A percentile compares a stretch with the other conserved stretches of the same genome.
Evolutionary conservation across 371 early-diverging fungal species (phyloP).

Genomic region (Mucor plumbeus): DNA sequence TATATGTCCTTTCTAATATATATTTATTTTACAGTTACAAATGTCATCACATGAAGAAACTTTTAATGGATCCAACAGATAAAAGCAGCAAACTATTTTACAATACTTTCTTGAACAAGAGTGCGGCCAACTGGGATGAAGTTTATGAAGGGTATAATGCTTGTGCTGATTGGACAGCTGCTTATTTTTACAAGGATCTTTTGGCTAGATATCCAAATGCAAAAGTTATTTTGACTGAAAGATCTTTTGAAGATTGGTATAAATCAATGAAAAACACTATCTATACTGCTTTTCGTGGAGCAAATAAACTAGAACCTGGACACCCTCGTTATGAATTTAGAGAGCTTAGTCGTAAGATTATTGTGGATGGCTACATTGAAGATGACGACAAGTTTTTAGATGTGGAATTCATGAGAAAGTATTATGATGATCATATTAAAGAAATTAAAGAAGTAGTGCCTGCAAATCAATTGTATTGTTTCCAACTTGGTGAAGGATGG

Average conservation of each 20-base stretch:
- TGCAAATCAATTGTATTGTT: slow-evolving; percentile 6
- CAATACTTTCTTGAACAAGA: slow-evolving; percentile 21
- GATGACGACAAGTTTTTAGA: slow-evolving; percentile 17
- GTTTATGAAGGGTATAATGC: slow-evolving; percentile 31
- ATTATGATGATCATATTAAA: slow-evolving; percentile 14
- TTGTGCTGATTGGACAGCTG: slow-evolving; percentile 37
- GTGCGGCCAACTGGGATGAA: slow-evolving; percentile 31
- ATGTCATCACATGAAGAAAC: not conserved
- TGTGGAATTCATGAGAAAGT: slow-evolving; percentile 7
- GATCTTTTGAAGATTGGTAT: slow-evolving; percentile 41
- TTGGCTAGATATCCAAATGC: slow-evolving; percentile 35
- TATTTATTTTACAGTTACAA: not conserved
- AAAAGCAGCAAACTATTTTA: not conserved
- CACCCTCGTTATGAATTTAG: not conserved
- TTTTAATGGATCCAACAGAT: not conserved
- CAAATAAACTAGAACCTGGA: not conserved
- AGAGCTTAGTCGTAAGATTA: slow-evolving; percentile 10
- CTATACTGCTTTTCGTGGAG: not conserved
- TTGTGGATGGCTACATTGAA: slow-evolving; percentile 26
- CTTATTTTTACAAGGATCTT: slow-evolving; percentile 30
- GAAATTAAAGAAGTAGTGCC: slow-evolving; percentile 14
- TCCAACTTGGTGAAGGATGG: slow-evolving; percentile 23
- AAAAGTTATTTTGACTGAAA: slow-evolving; percentile 36
- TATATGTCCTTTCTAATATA: too few relatives aligned
- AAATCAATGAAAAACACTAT: slow-evolving; percentile 15